Percentiles rank a stretch among this genome's conserved stretches.
Evolutionary conservation across 116 monocot genomes (phyloP).

Genomic region (Phalaenopsis hybrid): DNA sequence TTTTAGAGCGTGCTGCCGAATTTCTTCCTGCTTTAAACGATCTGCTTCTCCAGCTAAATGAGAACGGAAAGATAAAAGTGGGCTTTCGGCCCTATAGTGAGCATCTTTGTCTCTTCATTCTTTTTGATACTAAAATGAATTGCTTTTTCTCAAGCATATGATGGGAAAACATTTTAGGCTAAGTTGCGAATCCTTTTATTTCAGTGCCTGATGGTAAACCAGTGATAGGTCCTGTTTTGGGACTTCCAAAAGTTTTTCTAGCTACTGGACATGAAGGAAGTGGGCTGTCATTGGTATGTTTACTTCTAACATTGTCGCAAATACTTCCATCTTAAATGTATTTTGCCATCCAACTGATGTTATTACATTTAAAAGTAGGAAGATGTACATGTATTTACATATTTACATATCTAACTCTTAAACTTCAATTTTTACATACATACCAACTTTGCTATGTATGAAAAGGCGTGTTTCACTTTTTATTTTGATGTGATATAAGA

Average conservation of each 20-base stretch:
- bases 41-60: slow-evolving; percentile 23
- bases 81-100: slow-evolving; percentile 85
- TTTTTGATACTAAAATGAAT: not conserved
- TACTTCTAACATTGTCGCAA: not conserved
- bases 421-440: no score
- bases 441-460: no score
- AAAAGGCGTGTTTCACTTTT: no score
- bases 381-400: no score
- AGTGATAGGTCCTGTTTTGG: slow-evolving; percentile 56
- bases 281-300: slow-evolving; percentile 72
- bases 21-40: slow-evolving; percentile 55
- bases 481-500: no score
- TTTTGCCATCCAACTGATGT: no score
- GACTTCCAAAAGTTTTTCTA: slow-evolving; percentile 52
- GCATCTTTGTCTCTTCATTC: slow-evolving; percentile 11
- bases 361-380: no score
- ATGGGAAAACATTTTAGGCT: not conserved
- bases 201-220: slow-evolving; percentile 94
- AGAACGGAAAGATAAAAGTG: slow-evolving; percentile 44
- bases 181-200: slow-evolving; percentile 2
- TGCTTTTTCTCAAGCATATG: not conserved
- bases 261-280: slow-evolving; percentile 89
- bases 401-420: no score
- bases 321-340: not conserved
- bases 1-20: slow-evolving; percentile 59